A percentile compares a stretch with the other conserved stretches of the same genome.
These are phyloP conservation scores for Peterozyma toletana DNA, from an alignment of 805 yeast genomes.

Conservation along the genomic window DNA sequence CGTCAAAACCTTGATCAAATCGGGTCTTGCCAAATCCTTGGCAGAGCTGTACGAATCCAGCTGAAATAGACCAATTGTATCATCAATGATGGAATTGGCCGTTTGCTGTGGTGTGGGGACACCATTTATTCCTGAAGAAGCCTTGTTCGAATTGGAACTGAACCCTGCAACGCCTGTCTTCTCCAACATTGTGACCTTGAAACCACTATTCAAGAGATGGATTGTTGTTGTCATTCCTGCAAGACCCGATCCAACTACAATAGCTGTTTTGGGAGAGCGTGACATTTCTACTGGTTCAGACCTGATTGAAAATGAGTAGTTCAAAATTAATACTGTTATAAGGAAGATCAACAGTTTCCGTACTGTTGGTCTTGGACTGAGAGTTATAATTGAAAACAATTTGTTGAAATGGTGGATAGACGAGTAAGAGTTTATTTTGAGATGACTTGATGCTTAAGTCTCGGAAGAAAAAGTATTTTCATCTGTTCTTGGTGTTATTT, in stretches of 20 bases:
- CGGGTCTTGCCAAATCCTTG: conserved; percentile 18
- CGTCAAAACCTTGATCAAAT: conserved; percentile 21
- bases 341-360: too few species aligned
- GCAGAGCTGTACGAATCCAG: conserved; percentile 28
- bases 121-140: conserved; percentile 54
- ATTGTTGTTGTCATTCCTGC: conserved; percentile 38
- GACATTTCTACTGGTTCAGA: too few species aligned
- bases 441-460: too few species aligned
- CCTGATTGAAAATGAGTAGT: too few species aligned
- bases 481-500: too few species aligned
- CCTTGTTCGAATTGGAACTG: conserved; percentile 42
- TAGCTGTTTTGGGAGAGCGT: conserved; percentile 20
- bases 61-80: conserved; percentile 20
- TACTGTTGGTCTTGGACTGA: too few species aligned
- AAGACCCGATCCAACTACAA: conserved; percentile 49
- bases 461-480: too few species aligned
- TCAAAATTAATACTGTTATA: too few species aligned
- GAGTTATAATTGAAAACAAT: too few species aligned
- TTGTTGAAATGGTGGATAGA: too few species aligned
- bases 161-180: conserved; percentile 46
- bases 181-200: conserved; percentile 35
- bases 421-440: too few species aligned
- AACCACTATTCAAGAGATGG: conserved; percentile 4
- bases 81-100: conserved; percentile 12
- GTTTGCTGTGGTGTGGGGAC: conserved; percentile 24